phyloP scores from a whole-genome alignment of 192 early-diverging fungal species.

The Umbelopsis ramanniana region DNA sequence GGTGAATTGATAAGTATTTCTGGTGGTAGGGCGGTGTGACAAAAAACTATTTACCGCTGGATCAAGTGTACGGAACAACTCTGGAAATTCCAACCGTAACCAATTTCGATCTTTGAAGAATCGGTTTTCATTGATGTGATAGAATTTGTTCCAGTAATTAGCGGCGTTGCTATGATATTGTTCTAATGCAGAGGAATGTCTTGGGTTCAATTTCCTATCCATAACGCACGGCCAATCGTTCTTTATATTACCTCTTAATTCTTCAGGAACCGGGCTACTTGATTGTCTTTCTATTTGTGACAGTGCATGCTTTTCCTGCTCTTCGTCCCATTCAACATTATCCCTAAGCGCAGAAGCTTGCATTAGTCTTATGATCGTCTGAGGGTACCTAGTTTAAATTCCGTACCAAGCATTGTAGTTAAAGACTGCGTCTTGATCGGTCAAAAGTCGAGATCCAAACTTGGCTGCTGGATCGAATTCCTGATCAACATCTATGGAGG shows the following conservation, averaged over 20 bases:
- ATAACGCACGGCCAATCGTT: not conserved
- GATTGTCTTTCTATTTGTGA: constrained; percentile 77
- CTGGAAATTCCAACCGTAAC: constrained; percentile 92
- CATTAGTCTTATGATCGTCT: not conserved
- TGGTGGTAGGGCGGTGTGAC: too few relatives aligned
- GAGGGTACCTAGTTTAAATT: constrained; percentile 2
- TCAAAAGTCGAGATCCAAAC: constrained; percentile 82
- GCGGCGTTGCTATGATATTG: constrained; percentile 54
- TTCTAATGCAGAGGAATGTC: constrained; percentile 29
- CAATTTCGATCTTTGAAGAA: constrained; percentile 99
- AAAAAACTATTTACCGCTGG: constrained; percentile 41
- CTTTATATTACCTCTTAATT: constrained; percentile 48
- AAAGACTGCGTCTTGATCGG: constrained; percentile 78
- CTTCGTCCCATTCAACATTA: constrained; percentile 88
- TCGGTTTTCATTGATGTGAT: constrained; percentile 80
- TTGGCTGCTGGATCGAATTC: constrained; percentile 16
- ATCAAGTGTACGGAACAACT: constrained; percentile 66
- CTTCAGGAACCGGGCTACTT: constrained; percentile 68
- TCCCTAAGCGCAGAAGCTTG: constrained; percentile 64
- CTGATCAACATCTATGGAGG: constrained; percentile 34
- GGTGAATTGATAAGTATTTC: too few relatives aligned
- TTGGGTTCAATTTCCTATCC: not conserved
- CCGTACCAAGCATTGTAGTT: constrained; percentile 91
- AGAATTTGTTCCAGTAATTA: constrained; percentile 80
- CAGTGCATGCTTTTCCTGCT: constrained; percentile 79